phyloP scores from a whole-genome alignment of 2,329 filamentous ascomycete genomes.

The Huntiella bhutanensis region DNA sequence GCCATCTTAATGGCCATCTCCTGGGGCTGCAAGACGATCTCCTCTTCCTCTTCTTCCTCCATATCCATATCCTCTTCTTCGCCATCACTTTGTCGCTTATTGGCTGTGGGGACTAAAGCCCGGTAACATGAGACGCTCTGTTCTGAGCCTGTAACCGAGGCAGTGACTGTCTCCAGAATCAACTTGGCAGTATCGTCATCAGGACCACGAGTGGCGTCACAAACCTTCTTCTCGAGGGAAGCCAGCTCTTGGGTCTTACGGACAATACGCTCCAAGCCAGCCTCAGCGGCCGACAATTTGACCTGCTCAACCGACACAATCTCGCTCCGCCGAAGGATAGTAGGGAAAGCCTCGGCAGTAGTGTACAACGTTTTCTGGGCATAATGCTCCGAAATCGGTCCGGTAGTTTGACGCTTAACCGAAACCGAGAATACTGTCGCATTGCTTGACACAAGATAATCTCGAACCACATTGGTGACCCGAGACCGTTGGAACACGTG shows the following conservation, averaged over 20 bases:
- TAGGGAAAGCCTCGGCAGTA: constrained; percentile 74
- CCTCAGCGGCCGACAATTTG: constrained; percentile 56
- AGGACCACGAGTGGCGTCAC: constrained; percentile 29
- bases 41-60: constrained; percentile 22
- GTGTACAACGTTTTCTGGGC: constrained; percentile 73
- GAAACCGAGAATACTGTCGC: constrained; percentile 66
- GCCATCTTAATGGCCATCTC: constrained; percentile 70
- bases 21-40: constrained; percentile 35
- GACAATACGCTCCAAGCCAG: constrained; percentile 76
- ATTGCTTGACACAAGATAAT: constrained; percentile 63
- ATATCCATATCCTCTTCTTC: constrained; percentile 23
- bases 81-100: constrained; percentile 17
- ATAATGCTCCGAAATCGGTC: constrained; percentile 52
- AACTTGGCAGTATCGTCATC: constrained; percentile 50
- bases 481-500: constrained; percentile 77
- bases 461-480: constrained; percentile 64
- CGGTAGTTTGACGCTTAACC: constrained; percentile 47
- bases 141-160: constrained; percentile 60
- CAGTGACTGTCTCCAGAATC: constrained; percentile 55
- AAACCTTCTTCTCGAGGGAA: constrained; percentile 52
- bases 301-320: constrained; percentile 51
- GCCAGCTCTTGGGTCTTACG: constrained; percentile 79
- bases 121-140: constrained; percentile 64
- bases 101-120: constrained; percentile 42
- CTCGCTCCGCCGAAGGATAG: constrained; percentile 74